phyloP scores from a whole-genome alignment of 164 flowering plant species.

The Magnolia kwangsiensis region DNA sequence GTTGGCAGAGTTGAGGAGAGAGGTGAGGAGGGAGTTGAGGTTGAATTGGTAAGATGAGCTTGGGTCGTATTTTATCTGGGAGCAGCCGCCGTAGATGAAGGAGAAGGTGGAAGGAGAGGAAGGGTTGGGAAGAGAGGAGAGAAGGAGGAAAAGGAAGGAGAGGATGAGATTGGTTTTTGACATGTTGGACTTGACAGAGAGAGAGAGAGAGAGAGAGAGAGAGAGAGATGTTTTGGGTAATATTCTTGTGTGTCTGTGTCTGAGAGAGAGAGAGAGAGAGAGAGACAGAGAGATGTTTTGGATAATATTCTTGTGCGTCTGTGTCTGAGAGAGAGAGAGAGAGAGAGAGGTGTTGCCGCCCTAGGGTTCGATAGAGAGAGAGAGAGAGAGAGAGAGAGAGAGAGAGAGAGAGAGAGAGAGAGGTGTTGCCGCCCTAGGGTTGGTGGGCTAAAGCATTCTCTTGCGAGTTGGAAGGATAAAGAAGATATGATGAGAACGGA shows the following conservation, averaged over 20 bases:
- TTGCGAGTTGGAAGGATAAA: no score
- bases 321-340: not conserved
- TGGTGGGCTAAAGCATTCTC: no score
- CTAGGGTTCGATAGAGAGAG: no score
- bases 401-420: no score
- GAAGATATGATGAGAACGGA: no score
- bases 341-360: no score
- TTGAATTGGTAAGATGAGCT: constrained; percentile 55
- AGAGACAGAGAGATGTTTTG: no score
- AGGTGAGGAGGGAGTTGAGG: constrained; percentile 81
- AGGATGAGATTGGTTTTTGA: not conserved
- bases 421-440: no score
- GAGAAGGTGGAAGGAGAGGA: constrained; percentile 21
- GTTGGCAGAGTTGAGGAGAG: constrained; percentile 86
- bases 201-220: not conserved
- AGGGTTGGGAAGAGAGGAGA: constrained; percentile 13
- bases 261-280: no score
- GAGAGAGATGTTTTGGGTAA: not conserved
- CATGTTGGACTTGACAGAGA: not conserved
- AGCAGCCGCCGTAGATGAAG: constrained; percentile 80
- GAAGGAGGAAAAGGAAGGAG: constrained; percentile 14
- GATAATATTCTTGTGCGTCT: no score
- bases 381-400: no score
- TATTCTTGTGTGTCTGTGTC: not conserved
- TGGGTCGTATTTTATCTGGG: constrained; percentile 50